Conservation (phyloP, 139 green algal genomes). For the Microglena sp. region DNA sequence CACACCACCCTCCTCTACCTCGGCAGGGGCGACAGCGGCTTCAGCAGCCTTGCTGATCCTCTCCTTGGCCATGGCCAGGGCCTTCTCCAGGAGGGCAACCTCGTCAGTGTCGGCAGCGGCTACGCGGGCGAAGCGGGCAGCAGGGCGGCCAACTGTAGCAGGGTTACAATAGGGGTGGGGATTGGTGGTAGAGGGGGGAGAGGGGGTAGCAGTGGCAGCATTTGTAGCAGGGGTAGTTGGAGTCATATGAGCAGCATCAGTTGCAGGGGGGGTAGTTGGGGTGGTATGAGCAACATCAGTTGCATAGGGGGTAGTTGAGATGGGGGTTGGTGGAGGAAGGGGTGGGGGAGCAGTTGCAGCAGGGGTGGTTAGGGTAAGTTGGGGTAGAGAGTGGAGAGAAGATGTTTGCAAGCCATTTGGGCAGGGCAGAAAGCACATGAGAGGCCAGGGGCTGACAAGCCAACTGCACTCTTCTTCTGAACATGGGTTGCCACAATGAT, state of each 20-base stretch:
- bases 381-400: too few species aligned
- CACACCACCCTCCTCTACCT: constrained; percentile 3
- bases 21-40: background rate
- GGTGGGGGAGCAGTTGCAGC: too few species aligned
- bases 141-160: background rate
- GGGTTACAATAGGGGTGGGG: background rate
- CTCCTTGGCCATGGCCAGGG: constrained; percentile 15
- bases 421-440: too few species aligned
- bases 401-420: too few species aligned
- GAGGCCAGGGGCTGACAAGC: too few species aligned
- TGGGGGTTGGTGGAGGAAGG: too few species aligned
- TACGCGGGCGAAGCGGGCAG: constrained; percentile 1
- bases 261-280: background rate
- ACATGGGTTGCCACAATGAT: too few species aligned
- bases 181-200: background rate
- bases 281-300: background rate
- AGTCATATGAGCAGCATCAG: background rate
- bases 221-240: background rate
- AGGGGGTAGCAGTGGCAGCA: background rate
- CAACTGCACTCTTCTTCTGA: too few species aligned
- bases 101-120: constrained; percentile 13
- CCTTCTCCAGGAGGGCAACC: constrained; percentile 23
- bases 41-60: constrained; percentile 13
- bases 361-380: too few species aligned
- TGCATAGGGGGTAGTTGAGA: background rate